phyloP scores from a whole-genome alignment of 805 yeast genomes.

The Ogataea naganishii region DNA sequence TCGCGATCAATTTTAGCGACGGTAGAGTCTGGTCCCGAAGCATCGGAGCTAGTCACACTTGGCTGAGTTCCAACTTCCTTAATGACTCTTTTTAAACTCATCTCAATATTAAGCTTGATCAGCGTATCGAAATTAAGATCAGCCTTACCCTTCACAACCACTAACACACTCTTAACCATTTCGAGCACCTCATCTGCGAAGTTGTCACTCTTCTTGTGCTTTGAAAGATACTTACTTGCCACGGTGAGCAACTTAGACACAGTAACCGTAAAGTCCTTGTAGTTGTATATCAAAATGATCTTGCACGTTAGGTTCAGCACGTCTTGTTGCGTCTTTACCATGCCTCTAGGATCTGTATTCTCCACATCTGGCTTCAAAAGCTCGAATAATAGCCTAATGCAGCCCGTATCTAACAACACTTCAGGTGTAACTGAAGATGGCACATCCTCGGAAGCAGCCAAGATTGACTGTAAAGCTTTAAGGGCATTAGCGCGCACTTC shows the following conservation, averaged over 20 bases:
- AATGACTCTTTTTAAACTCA: conserved; percentile 13
- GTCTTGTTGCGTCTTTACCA: conserved; percentile 57
- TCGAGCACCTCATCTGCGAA: conserved; percentile 25
- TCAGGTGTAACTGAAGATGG: conserved; percentile 34
- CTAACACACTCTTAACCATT: conserved; percentile 22
- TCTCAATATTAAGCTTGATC: conserved; percentile 16
- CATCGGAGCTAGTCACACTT: no score
- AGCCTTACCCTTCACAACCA: conserved; percentile 18
- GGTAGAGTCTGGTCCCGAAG: no score
- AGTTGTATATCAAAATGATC: conserved; percentile 25
- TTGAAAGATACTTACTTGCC: conserved; percentile 17
- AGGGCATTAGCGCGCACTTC: conserved; percentile 65
- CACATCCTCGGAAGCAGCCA: conserved; percentile 29
- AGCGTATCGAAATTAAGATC: conserved; percentile 15
- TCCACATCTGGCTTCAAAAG: conserved; percentile 57
- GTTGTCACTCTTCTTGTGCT: conserved; percentile 12
- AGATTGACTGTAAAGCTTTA: conserved; percentile 43
- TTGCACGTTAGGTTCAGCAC: conserved; percentile 63
- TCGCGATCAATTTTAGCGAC: no score
- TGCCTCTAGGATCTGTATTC: conserved; percentile 53
- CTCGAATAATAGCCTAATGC: conserved; percentile 65
- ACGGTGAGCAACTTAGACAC: conserved; percentile 19
- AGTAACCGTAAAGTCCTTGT: conserved; percentile 4
- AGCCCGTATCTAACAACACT: conserved; percentile 60
- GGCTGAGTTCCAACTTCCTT: conserved; percentile 10